Conservation (phyloP, 2,329 filamentous ascomycete species). For the Huntiella bhutanensis region DNA sequence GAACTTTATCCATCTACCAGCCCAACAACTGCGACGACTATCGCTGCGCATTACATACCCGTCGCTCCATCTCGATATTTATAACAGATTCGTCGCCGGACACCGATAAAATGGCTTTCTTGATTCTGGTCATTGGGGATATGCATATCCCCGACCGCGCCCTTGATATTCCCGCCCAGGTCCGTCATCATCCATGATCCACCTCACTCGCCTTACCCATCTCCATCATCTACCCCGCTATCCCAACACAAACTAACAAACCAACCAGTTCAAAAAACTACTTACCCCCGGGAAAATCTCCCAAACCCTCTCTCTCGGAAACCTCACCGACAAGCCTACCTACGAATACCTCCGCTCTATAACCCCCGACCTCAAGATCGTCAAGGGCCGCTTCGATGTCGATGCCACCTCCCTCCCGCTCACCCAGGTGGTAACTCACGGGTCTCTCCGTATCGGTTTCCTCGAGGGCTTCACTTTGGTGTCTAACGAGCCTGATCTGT, state of each 20-base stretch:
- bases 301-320: conserved; percentile 63
- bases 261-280: conserved; percentile 59
- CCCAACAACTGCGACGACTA: background rate
- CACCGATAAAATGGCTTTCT: conserved; percentile 51
- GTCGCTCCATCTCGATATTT: background rate
- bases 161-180: conserved; percentile 79
- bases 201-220: background rate
- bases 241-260: background rate
- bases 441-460: conserved; percentile 45
- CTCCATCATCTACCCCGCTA: background rate
- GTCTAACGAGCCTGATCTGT: conserved; percentile 45
- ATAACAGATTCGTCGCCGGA: too few species aligned
- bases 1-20: too few species aligned
- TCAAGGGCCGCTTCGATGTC: conserved; percentile 47
- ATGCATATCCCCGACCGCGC: conserved; percentile 86
- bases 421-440: conserved; percentile 47
- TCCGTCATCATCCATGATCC: conserved; percentile 20
- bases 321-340: conserved; percentile 60
- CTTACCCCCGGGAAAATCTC: conserved; percentile 68
- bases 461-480: conserved; percentile 51
- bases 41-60: background rate
- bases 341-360: conserved; percentile 65
- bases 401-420: conserved; percentile 47
- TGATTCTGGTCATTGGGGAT: conserved; percentile 83
- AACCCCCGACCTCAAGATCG: conserved; percentile 52